These are phyloP conservation scores for Vachellia collinsii DNA, from an alignment of 306 rosid genomes.

Conservation along the genomic window DNA sequence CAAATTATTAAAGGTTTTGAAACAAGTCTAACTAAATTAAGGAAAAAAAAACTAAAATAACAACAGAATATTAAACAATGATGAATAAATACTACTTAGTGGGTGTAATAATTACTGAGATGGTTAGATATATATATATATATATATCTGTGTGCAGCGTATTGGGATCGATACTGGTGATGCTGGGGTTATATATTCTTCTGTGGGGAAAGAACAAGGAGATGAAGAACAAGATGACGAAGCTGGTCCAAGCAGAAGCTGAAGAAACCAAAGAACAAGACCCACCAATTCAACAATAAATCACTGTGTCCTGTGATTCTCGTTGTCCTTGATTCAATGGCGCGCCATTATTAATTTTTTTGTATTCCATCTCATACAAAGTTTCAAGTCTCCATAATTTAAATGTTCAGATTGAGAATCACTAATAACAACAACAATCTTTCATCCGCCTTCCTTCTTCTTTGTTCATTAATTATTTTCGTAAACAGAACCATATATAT, in stretches of 20 bases:
- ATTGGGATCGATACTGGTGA: conserved; percentile 58
- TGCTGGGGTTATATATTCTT: conserved; percentile 62
- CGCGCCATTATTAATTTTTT: no score
- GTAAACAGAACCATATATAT: neutral
- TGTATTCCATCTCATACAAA: neutral
- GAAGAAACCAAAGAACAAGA: conserved; percentile 46
- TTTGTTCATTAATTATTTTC: neutral
- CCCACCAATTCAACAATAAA: conserved; percentile 38
- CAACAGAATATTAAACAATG: no score
- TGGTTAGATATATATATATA: no score
- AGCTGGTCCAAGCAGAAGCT: conserved; percentile 36
- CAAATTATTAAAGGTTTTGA: no score
- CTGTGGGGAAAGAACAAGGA: conserved; percentile 73
- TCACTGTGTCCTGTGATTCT: conserved; percentile 45
- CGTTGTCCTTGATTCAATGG: conserved; percentile 21
- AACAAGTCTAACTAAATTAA: no score
- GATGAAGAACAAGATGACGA: conserved; percentile 43
- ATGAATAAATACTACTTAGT: no score
- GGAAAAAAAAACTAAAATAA: no score
- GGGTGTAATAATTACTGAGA: no score
- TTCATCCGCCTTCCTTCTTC: neutral
- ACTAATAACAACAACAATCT: neutral
- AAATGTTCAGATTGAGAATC: neutral
- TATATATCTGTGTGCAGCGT: conserved; percentile 45
- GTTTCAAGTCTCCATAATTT: neutral